Percentiles rank a stretch among this genome's conserved stretches.
These are phyloP conservation scores for Vanderwaltozyma verrucispora DNA, from an alignment of 805 yeast genomes.

Conservation along the genomic window DNA sequence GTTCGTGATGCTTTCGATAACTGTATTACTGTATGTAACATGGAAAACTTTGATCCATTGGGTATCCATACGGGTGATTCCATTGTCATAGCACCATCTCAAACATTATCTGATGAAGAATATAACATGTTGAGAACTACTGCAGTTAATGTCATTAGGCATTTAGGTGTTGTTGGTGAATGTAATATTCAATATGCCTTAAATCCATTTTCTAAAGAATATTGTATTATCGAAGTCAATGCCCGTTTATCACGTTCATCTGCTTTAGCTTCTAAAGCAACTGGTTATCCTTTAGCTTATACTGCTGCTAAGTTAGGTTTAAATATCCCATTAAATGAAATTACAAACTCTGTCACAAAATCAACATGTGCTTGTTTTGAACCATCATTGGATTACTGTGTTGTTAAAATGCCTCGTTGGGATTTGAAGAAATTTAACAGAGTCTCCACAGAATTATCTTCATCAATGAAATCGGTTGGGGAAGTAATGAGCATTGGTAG, in stretches of 20 bases:
- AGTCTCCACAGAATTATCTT: conserved; percentile 77
- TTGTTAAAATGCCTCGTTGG: conserved; percentile 98
- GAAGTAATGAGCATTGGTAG: conserved; percentile 98
- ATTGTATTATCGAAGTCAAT: conserved; percentile 95
- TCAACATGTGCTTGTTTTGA: conserved; percentile 94
- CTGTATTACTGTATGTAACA: conserved; percentile 98
- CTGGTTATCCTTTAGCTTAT: conserved; percentile 96
- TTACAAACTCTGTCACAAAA: conserved; percentile 86
- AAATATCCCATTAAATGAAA: conserved; percentile 83
- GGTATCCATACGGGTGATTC: conserved; percentile 99
- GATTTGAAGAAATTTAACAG: conserved; percentile 92
- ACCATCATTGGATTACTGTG: conserved; percentile 94
- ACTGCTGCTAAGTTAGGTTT: conserved; percentile 96
- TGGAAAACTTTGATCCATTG: conserved; percentile 97
- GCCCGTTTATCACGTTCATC: conserved; percentile 97
- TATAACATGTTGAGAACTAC: conserved; percentile 97
- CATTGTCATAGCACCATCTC: conserved; percentile 97
- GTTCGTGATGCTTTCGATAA: conserved; percentile 95
- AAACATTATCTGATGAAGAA: conserved; percentile 92
- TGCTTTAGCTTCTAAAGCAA: conserved; percentile 98
- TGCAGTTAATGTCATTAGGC: conserved; percentile 94
- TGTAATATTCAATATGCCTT: conserved; percentile 97
- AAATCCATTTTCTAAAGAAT: conserved; percentile 87
- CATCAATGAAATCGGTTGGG: conserved; percentile 98
- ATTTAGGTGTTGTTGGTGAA: conserved; percentile 98